Percentiles rank a stretch among this genome's conserved stretches.
phyloP scores from a whole-genome alignment of 2,329 filamentous ascomycete genomes.

The Botryotinia narcissicola region DNA sequence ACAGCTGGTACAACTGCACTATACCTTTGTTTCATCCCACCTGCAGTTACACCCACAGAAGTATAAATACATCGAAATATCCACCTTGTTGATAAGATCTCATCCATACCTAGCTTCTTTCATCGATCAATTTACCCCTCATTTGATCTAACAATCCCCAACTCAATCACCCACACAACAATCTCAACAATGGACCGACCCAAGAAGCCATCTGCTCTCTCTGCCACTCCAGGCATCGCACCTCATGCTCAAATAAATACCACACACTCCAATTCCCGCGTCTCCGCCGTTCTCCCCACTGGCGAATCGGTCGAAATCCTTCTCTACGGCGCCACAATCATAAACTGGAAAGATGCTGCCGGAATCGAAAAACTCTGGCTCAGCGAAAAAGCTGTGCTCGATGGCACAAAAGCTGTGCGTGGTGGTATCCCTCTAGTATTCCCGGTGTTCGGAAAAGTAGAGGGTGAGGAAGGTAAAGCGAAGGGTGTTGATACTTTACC shows the following conservation, averaged over 20 bases:
- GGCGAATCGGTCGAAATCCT: constrained; percentile 84
- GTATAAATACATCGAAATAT: constrained; percentile 7
- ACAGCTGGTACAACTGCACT: background rate
- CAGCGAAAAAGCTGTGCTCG: constrained; percentile 74
- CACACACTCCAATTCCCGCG: constrained; percentile 65
- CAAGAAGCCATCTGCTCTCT: constrained; percentile 77
- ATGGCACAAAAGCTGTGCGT: constrained; percentile 85
- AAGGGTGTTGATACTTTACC: constrained; percentile 63
- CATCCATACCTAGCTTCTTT: background rate
- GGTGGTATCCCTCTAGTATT: constrained; percentile 93
- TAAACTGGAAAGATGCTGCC: constrained; percentile 83
- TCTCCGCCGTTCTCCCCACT: constrained; percentile 77
- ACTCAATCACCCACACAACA: constrained; percentile 13
- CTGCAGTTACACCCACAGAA: background rate
- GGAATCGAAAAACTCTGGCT: constrained; percentile 84
- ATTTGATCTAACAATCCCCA: background rate
- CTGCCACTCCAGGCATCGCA: constrained; percentile 69
- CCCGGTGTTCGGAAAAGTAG: constrained; percentile 85
- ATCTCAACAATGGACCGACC: constrained; percentile 69
- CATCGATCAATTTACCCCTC: constrained; percentile 17
- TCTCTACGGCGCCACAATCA: constrained; percentile 88
- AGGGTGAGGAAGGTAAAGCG: constrained; percentile 72
- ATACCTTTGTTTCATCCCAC: background rate
- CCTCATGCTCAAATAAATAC: constrained; percentile 76
- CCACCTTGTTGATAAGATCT: background rate